Conservation (phyloP, 2,329 filamentous ascomycete species). For the Microdochium bolleyi region DNA sequence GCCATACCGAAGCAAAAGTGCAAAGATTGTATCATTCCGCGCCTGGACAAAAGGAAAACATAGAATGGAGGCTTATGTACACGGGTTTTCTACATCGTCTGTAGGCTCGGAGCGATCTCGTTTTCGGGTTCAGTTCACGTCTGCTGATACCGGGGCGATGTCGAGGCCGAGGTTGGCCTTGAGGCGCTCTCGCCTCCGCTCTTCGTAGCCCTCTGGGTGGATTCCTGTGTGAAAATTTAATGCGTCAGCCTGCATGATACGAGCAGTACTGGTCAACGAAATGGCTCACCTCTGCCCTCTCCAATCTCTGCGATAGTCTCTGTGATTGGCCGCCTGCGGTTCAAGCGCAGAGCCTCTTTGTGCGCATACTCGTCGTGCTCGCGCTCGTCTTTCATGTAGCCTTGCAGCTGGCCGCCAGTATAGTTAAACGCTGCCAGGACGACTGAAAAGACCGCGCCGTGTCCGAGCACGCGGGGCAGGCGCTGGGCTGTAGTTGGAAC, state of each 20-base stretch:
- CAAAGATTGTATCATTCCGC: constrained; percentile 2
- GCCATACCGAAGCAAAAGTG: not conserved
- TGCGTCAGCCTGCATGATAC: not conserved
- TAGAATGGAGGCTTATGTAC: constrained; percentile 6
- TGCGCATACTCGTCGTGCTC: constrained; percentile 65
- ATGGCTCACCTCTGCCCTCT: constrained; percentile 70
- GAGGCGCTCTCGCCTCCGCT: constrained; percentile 73
- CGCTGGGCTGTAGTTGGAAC: constrained; percentile 44
- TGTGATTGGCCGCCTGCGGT: constrained; percentile 65
- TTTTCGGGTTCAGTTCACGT: constrained; percentile 26
- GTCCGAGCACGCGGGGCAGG: constrained; percentile 55
- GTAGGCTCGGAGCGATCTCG: not conserved
- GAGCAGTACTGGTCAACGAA: constrained; percentile 1
- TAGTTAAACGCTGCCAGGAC: constrained; percentile 53
- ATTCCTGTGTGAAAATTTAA: constrained; percentile 50
- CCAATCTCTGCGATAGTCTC: constrained; percentile 77
- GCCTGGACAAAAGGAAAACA: constrained; percentile 1
- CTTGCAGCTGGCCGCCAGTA: constrained; percentile 49
- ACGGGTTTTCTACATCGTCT: not conserved
- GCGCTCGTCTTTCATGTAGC: constrained; percentile 37
- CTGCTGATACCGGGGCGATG: constrained; percentile 57
- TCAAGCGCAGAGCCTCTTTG: constrained; percentile 67
- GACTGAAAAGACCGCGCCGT: constrained; percentile 47
- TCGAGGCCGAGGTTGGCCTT: constrained; percentile 85
- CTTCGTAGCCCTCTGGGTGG: constrained; percentile 72